These are phyloP conservation scores for Odonthalia washingtoniensis DNA, from an alignment of 31 red algal genomes.

Conservation along the genomic window DNA sequence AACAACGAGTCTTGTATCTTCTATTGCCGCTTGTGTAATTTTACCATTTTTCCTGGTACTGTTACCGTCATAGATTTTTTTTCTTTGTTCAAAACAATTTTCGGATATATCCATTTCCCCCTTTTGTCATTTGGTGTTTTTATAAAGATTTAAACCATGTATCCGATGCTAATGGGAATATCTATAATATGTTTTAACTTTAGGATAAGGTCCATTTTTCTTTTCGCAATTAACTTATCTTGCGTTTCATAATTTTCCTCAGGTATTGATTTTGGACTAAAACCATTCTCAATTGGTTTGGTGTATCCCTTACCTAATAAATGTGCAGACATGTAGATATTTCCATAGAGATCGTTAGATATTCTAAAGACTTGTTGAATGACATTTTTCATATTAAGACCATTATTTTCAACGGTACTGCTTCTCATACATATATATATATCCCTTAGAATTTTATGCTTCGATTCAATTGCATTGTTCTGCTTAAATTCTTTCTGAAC, in stretches of 20 bases:
- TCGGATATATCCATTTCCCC: neutral
- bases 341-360: constrained; percentile 43
- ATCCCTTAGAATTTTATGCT: constrained; percentile 30
- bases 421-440: neutral
- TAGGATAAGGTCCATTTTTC: constrained; percentile 44
- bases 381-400: neutral
- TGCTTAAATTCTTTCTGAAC: neutral
- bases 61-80: neutral
- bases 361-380: constrained; percentile 29
- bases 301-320: constrained; percentile 34
- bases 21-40: neutral
- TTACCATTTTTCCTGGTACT: constrained; percentile 16
- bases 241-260: constrained; percentile 17
- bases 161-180: neutral
- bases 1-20: constrained; percentile 14
- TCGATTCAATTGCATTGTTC: constrained; percentile 33
- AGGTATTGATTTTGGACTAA: neutral
- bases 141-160: constrained; percentile 29
- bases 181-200: constrained; percentile 3
- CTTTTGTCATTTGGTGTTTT: constrained; percentile 23
- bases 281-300: neutral
- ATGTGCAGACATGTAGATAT: constrained; percentile 16
- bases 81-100: neutral
- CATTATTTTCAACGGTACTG: neutral
- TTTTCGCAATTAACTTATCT: constrained; percentile 16